phyloP scores from a whole-genome alignment of 129 eudicot genomes.

The Kitagawia praeruptora region DNA sequence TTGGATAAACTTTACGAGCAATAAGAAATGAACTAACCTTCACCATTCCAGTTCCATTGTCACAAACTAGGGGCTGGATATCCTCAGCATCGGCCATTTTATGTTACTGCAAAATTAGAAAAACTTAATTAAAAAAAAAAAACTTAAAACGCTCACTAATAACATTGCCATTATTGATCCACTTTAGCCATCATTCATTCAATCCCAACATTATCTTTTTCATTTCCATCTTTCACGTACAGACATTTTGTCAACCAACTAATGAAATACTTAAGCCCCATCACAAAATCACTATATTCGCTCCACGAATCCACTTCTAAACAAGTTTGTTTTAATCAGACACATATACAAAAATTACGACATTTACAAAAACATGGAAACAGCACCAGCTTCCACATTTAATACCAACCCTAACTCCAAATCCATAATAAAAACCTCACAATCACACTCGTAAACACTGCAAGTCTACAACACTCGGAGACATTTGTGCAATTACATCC shows the following conservation, averaged over 20 bases:
- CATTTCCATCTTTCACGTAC: background rate
- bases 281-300: background rate
- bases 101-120: background rate
- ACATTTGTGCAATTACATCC: background rate
- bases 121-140: background rate
- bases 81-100: conserved; percentile 12
- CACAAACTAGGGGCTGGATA: conserved; percentile 10
- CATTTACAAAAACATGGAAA: too few relatives aligned
- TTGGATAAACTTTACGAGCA: background rate
- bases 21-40: background rate
- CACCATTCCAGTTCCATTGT: conserved; percentile 13
- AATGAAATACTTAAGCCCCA: background rate
- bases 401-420: too few relatives aligned
- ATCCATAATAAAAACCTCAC: too few relatives aligned
- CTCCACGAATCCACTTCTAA: background rate
- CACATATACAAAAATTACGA: too few relatives aligned
- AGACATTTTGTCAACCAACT: background rate
- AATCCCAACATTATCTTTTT: too few relatives aligned
- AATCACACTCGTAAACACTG: too few relatives aligned
- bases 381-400: too few relatives aligned
- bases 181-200: background rate
- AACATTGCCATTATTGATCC: background rate
- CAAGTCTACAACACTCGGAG: background rate
- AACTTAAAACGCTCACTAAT: background rate
- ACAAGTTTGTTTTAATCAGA: too few relatives aligned